phyloP scores from a whole-genome alignment of 1,139 yeast species.

The Blastobotrys aristatus region DNA sequence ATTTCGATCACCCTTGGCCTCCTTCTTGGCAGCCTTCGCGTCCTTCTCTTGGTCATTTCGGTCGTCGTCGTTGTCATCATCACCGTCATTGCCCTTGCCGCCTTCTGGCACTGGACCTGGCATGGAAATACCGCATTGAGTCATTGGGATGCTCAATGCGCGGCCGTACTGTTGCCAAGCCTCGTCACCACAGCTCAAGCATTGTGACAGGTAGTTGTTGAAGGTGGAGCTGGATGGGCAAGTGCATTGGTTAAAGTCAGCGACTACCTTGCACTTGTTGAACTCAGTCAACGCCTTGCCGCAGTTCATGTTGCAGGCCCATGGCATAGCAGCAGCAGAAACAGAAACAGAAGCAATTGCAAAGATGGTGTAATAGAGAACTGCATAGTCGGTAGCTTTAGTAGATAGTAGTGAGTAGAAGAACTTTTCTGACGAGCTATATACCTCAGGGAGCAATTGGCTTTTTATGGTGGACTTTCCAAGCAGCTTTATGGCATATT shows the following conservation, averaged over 20 bases:
- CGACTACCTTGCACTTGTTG: slow-evolving; percentile 7
- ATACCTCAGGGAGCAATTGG: no score
- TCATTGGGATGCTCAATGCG: slow-evolving; percentile 2
- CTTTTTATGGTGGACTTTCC: no score
- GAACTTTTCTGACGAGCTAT: no score
- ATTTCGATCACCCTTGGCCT: no score
- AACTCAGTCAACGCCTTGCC: no score
- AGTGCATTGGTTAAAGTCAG: not conserved
- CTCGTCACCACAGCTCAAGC: no score
- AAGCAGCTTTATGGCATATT: no score
- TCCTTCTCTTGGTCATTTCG: not conserved
- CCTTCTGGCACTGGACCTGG: not conserved
- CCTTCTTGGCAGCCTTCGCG: not conserved
- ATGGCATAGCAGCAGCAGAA: not conserved
- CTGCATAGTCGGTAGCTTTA: no score
- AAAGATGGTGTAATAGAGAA: not conserved
- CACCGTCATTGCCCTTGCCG: not conserved
- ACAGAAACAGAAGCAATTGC: not conserved
- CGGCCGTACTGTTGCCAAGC: slow-evolving; percentile 1
- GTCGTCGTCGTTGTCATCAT: no score
- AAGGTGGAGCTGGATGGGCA: slow-evolving; percentile 3
- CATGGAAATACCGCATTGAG: not conserved
- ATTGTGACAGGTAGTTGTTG: not conserved
- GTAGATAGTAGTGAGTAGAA: no score
- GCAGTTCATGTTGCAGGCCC: slow-evolving; percentile 11